Percentiles rank a stretch among this genome's conserved stretches.
Evolutionary conservation across 1,284 basidiomycete genomes (phyloP).

Genomic region (Malassezia psittaci): DNA sequence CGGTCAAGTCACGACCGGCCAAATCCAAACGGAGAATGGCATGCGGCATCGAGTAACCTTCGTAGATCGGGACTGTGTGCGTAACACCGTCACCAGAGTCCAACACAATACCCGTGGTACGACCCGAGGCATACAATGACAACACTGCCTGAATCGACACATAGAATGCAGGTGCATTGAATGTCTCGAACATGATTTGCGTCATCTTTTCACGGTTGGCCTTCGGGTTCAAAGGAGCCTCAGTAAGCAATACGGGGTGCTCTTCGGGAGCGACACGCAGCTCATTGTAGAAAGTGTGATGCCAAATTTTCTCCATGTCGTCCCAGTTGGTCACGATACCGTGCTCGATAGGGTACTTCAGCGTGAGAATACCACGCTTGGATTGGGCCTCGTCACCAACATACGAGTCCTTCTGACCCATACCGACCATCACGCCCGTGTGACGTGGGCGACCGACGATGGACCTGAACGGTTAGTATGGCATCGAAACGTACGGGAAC

Average conservation of each 20-base stretch:
- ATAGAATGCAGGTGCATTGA: constrained; percentile 87
- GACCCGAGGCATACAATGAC: constrained; percentile 82
- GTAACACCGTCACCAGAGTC: constrained; percentile 90
- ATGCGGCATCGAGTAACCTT: constrained; percentile 88
- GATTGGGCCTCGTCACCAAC: constrained; percentile 74
- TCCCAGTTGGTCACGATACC: constrained; percentile 84
- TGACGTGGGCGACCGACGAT: constrained; percentile 86
- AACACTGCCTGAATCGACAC: constrained; percentile 86
- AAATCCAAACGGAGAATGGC: constrained; percentile 89
- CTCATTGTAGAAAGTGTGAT: constrained; percentile 51
- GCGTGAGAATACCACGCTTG: constrained; percentile 85
- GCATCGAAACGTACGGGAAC: constrained; percentile 53
- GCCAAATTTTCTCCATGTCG: constrained; percentile 49
- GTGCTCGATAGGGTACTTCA: constrained; percentile 58
- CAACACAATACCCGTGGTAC: constrained; percentile 81
- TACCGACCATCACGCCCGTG: constrained; percentile 73
- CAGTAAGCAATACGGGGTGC: constrained; percentile 84
- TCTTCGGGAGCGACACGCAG: constrained; percentile 59
- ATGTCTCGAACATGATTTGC: constrained; percentile 95
- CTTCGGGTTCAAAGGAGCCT: constrained; percentile 90
- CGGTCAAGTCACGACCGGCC: constrained; percentile 84
- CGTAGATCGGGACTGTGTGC: constrained; percentile 88
- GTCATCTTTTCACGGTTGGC: constrained; percentile 93
- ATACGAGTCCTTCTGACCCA: constrained; percentile 51
- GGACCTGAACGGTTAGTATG: constrained; percentile 53